Percentiles rank a stretch among this genome's conserved stretches.
Evolutionary conservation across 2,329 filamentous ascomycete genomes (phyloP).

Genomic region (Fusarium sp.): DNA sequence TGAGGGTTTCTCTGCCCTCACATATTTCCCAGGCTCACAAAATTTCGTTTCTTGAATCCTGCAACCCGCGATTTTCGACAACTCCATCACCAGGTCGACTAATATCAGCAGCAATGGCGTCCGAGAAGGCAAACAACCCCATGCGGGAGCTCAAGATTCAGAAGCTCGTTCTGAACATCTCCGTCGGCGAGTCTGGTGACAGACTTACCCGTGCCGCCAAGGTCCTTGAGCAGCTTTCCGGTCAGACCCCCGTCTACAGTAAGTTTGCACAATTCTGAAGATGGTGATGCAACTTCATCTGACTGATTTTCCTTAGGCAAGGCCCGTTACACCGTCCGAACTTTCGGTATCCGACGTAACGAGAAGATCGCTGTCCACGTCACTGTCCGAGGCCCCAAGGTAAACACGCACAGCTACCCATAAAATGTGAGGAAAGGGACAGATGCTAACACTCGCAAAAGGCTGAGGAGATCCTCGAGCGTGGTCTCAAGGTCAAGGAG

Average conservation of each 20-base stretch:
- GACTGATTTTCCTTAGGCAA: conserved; percentile 71
- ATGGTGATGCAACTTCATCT: conserved; percentile 25
- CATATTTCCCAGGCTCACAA: conserved; percentile 51
- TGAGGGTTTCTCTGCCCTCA: conserved; percentile 56
- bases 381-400: conserved; percentile 94
- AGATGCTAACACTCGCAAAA: conserved; percentile 46
- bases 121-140: conserved; percentile 94
- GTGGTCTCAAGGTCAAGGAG: conserved; percentile 99
- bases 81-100: conserved; percentile 50
- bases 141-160: conserved; percentile 99
- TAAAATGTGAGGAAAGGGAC: background rate
- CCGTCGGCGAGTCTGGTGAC: conserved; percentile 99
- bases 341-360: conserved; percentile 99
- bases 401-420: conserved; percentile 39
- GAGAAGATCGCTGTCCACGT: conserved; percentile 99
- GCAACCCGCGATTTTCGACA: conserved; percentile 46
- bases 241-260: conserved; percentile 99
- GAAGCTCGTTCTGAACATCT: conserved; percentile 99
- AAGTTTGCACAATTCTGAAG: conserved; percentile 52
- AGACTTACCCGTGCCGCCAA: conserved; percentile 99
- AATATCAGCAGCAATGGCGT: conserved; percentile 57
- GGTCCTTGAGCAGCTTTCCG: conserved; percentile 98
- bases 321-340: conserved; percentile 99
- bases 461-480: conserved; percentile 99
- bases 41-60: conserved; percentile 43